Evolutionary conservation across 192 early-diverging fungal species (phyloP), one percentile per base, ranked within the genome.

Genomic region (Backusella parvicylindrica): DNA sequence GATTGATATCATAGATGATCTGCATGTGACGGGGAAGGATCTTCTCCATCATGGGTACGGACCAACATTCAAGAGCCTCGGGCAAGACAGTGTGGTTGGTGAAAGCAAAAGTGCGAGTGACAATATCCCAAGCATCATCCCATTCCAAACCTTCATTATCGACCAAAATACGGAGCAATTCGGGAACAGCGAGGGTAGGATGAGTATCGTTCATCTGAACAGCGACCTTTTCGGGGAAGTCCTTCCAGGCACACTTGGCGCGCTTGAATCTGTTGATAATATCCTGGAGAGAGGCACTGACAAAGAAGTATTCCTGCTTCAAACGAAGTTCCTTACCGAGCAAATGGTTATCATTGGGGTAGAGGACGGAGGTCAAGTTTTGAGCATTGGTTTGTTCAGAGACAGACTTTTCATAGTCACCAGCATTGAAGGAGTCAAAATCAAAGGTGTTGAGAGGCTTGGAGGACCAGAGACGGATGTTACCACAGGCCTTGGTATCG

Each of bases 51-150:
- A 97, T 92, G 2, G 97, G 95, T 49, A 98, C 97, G 3, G 96
- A 89, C 97, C 97, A 99, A 79, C 91, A 92, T 86, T 99, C 97
- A 84, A 99, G 89, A 64, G 97, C 97, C 85, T 99, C 97, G 66
- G 97, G 97, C 70, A 99, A 89, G n/a, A 99, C 95, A 3, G 97
- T 99, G 87, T 99, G 97, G 86, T 99, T 99, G 81, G 97, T 99
- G 82, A 97, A 98, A 26, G 95, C 97, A 87, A 97, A 97, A 1
- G 93, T 95, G 78, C 86, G 89, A 65, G 92, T 96, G n/a, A 90
- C 90, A 71, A 93, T 92, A 18, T 87, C 88, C 96, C 96, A 99
- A 30, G 97, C 96, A 70, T 91, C 90, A 83, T 98, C 97, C 97
- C 97, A 99, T 43, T 75, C 83, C 67, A 99, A 81, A 56, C 88